phyloP scores from a whole-genome alignment of 2,329 filamentous ascomycete genomes.

The Chrysosporium queenslandicum region DNA sequence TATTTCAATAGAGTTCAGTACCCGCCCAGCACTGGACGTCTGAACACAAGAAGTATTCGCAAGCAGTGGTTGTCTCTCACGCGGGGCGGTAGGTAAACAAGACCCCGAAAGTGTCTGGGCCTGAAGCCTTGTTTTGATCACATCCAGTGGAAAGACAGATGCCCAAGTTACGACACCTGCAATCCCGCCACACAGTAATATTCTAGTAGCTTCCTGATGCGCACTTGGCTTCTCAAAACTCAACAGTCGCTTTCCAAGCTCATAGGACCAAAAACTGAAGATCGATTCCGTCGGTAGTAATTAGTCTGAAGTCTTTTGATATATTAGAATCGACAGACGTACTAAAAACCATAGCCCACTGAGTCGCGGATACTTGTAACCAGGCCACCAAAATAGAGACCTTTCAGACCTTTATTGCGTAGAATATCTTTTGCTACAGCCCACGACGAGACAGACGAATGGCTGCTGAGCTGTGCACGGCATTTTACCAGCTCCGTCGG shows the following conservation, averaged over 20 bases:
- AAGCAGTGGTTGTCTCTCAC: constrained; percentile 22
- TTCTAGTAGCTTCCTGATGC: constrained; percentile 47
- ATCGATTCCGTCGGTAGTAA: background rate
- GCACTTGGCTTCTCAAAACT: constrained; percentile 39
- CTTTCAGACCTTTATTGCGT: constrained; percentile 50
- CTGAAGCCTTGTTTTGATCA: constrained; percentile 88
- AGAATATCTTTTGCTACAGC: constrained; percentile 54
- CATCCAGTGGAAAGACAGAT: constrained; percentile 81
- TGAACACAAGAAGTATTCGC: constrained; percentile 13
- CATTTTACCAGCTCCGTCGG: constrained; percentile 90
- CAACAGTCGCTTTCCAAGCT: constrained; percentile 57
- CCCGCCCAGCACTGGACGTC: constrained; percentile 12
- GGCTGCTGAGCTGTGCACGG: constrained; percentile 59
- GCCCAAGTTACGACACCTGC: constrained; percentile 84
- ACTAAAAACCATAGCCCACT: constrained; percentile 93
- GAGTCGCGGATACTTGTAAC: constrained; percentile 77
- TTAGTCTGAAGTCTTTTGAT: background rate
- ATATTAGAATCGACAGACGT: constrained; percentile 24
- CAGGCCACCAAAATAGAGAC: constrained; percentile 69
- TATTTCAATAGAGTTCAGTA: constrained; percentile 51
- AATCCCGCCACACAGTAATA: constrained; percentile 73
- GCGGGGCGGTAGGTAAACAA: constrained; percentile 1
- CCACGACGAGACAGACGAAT: constrained; percentile 48
- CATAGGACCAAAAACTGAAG: constrained; percentile 74
- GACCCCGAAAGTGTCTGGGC: constrained; percentile 44